Percentiles rank a stretch among this genome's conserved stretches.
phyloP scores from a whole-genome alignment of 176 grass and related monocot genomes.

The Olyra latifolia region DNA sequence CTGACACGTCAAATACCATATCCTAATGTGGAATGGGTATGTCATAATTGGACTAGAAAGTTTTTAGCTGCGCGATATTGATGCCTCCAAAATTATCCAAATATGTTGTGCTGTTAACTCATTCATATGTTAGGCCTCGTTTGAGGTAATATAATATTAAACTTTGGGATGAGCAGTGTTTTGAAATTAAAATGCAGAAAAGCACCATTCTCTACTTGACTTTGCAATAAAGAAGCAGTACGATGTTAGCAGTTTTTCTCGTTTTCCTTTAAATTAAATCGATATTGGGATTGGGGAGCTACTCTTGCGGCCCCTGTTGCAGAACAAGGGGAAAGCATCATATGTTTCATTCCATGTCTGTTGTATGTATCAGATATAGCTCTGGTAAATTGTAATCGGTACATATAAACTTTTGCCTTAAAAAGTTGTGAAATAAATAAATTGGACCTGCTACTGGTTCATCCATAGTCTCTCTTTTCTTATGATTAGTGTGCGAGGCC shows the following conservation, averaged over 20 bases:
- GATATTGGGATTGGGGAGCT: conserved; percentile 4
- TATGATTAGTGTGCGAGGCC: background rate
- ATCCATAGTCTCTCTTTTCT: background rate
- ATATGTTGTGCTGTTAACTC: background rate
- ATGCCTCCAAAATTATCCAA: background rate
- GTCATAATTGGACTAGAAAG: conserved; percentile 23
- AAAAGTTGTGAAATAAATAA: conserved; percentile 13
- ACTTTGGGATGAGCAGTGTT: background rate
- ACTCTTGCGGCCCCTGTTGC: background rate
- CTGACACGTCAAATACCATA: conserved; percentile 80
- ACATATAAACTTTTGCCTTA: background rate
- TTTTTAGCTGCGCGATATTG: background rate
- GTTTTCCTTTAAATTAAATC: background rate
- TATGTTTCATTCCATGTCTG: conserved; percentile 1
- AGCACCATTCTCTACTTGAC: conserved; percentile 5
- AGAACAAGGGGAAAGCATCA: conserved; percentile 13
- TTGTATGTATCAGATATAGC: background rate
- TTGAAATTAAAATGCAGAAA: conserved; percentile 7
- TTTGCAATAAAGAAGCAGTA: background rate
- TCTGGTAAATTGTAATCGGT: background rate
- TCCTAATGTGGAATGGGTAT: conserved; percentile 87
- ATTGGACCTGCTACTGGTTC: background rate
- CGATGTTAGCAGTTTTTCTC: background rate
- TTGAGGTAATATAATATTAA: conserved; percentile 19
- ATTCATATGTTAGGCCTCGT: background rate